These are phyloP conservation scores for Aspergillus sp. DNA, from an alignment of 2,329 filamentous ascomycete genomes.

Conservation along the genomic window DNA sequence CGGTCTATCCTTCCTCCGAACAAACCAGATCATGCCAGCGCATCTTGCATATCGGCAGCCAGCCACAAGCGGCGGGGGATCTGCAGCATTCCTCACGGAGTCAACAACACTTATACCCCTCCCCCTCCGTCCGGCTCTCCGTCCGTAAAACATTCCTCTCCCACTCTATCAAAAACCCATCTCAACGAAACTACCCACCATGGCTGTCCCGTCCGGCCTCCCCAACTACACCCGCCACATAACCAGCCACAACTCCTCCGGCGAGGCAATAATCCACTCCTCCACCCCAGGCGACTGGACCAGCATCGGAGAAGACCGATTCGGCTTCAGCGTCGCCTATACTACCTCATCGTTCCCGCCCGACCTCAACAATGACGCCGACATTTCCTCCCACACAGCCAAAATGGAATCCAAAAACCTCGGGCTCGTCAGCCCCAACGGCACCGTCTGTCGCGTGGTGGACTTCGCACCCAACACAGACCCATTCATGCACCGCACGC, in stretches of 20 bases:
- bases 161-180: too few species aligned
- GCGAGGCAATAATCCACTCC: conserved; percentile 41
- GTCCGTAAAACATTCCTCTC: neutral
- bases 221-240: conserved; percentile 35
- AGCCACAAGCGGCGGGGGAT: too few species aligned
- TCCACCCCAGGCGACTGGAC: conserved; percentile 32
- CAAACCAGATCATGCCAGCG: too few species aligned
- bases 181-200: too few species aligned
- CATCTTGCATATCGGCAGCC: too few species aligned
- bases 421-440: conserved; percentile 42
- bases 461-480: conserved; percentile 50
- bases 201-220: conserved; percentile 25
- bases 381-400: conserved; percentile 36
- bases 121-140: neutral
- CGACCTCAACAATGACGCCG: conserved; percentile 37
- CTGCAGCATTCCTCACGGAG: too few species aligned
- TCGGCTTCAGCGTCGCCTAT: conserved; percentile 46
- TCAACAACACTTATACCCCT: neutral
- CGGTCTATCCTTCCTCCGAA: too few species aligned
- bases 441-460: conserved; percentile 50
- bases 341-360: conserved; percentile 42
- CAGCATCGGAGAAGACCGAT: conserved; percentile 27
- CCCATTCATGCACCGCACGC: conserved; percentile 55
- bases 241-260: conserved; percentile 39
- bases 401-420: conserved; percentile 28